Percentiles rank a stretch among this genome's conserved stretches.
phyloP scores from a whole-genome alignment of 2,329 filamentous ascomycete species.

The Colletotrichum sp. region DNA sequence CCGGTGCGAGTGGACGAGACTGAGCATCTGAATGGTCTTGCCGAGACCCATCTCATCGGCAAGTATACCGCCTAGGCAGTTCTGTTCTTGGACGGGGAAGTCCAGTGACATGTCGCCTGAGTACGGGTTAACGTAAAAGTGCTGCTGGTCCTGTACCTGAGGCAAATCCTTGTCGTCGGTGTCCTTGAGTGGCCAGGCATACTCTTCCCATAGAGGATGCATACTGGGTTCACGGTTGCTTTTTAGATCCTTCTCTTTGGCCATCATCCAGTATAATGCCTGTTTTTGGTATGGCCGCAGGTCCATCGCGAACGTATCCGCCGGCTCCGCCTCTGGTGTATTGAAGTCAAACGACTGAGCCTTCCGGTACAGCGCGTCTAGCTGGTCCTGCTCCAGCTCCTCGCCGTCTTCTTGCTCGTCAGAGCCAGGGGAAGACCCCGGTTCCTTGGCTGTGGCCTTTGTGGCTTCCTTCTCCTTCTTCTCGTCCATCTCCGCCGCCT shows the following conservation, averaged over 20 bases:
- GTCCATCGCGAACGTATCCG: conserved; percentile 80
- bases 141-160: conserved; percentile 65
- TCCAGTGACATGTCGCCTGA: conserved; percentile 91
- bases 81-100: conserved; percentile 92
- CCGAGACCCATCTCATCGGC: conserved; percentile 98
- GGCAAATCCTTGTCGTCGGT: conserved; percentile 81
- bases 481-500: conserved; percentile 88
- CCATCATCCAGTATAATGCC: conserved; percentile 94
- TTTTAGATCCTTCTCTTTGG: conserved; percentile 84
- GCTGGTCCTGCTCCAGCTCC: conserved; percentile 93
- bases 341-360: conserved; percentile 96
- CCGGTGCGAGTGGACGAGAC: conserved; percentile 84
- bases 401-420: conserved; percentile 86
- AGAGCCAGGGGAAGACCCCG: conserved; percentile 55
- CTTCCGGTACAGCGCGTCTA: conserved; percentile 93
- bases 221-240: conserved; percentile 78
- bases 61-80: conserved; percentile 90
- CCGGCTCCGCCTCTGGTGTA: conserved; percentile 85
- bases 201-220: conserved; percentile 98
- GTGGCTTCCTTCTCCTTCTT: conserved; percentile 66
- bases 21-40: conserved; percentile 99
- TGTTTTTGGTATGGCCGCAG: conserved; percentile 95
- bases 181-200: conserved; percentile 86
- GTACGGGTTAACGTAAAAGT: conserved; percentile 97
- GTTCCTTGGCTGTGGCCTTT: conserved; percentile 35